Conservation (phyloP, 2,329 filamentous ascomycete genomes). For the Cladosporium sphaerospermum region DNA sequence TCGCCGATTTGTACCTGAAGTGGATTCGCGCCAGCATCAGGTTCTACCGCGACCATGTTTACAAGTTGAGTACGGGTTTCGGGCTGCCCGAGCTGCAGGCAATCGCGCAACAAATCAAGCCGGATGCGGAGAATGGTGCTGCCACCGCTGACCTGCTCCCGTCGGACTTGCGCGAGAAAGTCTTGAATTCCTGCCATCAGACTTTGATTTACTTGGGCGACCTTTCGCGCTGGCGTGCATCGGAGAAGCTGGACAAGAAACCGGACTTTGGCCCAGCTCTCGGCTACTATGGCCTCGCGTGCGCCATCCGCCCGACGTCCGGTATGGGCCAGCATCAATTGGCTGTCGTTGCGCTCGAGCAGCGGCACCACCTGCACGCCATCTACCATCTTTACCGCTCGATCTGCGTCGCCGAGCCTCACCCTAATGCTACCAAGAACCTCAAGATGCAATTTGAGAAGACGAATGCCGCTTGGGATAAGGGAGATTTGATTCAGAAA, state of each 20-base stretch:
- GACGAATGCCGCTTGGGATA: conserved; percentile 51
- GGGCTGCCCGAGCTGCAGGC: conserved; percentile 53
- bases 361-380: conserved; percentile 72
- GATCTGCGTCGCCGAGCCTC: conserved; percentile 65
- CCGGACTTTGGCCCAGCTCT: conserved; percentile 74
- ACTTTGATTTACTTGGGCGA: conserved; percentile 85
- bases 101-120: conserved; percentile 40
- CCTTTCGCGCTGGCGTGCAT: conserved; percentile 75
- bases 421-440: conserved; percentile 68
- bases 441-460: conserved; percentile 74
- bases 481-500: conserved; percentile 46
- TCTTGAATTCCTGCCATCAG: conserved; percentile 71
- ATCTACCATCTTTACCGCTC: conserved; percentile 88
- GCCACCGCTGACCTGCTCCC: conserved; percentile 20
- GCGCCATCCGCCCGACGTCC: conserved; percentile 68
- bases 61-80: conserved; percentile 61
- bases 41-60: conserved; percentile 83
- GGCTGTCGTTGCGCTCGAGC: conserved; percentile 73
- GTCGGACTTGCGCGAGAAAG: conserved; percentile 48
- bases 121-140: conserved; percentile 23
- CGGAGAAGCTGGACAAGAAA: conserved; percentile 64
- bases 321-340: conserved; percentile 86
- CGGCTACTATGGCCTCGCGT: conserved; percentile 78
- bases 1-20: conserved; percentile 72
- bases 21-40: conserved; percentile 84